These are phyloP conservation scores for Ogataea methanolica DNA, from an alignment of 805 yeast species.

Conservation along the genomic window DNA sequence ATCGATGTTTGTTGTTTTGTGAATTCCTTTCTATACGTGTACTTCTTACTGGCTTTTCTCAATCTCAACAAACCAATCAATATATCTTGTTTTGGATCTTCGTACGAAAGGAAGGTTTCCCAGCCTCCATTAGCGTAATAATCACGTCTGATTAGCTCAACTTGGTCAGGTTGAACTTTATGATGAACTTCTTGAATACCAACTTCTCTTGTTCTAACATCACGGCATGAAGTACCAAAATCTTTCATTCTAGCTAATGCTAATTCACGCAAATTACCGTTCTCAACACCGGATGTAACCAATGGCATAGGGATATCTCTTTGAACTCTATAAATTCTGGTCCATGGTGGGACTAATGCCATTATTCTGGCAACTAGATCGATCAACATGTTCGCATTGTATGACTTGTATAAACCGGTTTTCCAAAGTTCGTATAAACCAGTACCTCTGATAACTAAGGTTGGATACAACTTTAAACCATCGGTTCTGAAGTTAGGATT, in stretches of 20 bases:
- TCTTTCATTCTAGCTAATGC: conserved; percentile 98
- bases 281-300: conserved; percentile 96
- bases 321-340: conserved; percentile 96
- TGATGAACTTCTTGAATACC: conserved; percentile 99
- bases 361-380: conserved; percentile 93
- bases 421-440: conserved; percentile 98
- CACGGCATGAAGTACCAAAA: conserved; percentile 93
- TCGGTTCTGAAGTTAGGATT: conserved; percentile 97
- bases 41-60: conserved; percentile 81
- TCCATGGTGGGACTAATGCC: conserved; percentile 99
- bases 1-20: conserved; percentile 80
- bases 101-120: conserved; percentile 95
- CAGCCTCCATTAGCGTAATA: conserved; percentile 98
- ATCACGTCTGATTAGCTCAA: conserved; percentile 90
- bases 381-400: conserved; percentile 88
- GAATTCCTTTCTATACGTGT: conserved; percentile 88
- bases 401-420: conserved; percentile 88
- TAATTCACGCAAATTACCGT: conserved; percentile 91
- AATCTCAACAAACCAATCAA: conserved; percentile 85
- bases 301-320: conserved; percentile 99
- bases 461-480: conserved; percentile 92
- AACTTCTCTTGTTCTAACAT: conserved; percentile 95
- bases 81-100: conserved; percentile 95
- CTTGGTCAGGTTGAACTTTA: conserved; percentile 94
- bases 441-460: conserved; percentile 94